Percentiles rank a stretch among this genome's conserved stretches.
These are phyloP conservation scores for Aspergillus sclerotialis DNA, from an alignment of 2,329 filamentous ascomycete species.

Conservation along the genomic window DNA sequence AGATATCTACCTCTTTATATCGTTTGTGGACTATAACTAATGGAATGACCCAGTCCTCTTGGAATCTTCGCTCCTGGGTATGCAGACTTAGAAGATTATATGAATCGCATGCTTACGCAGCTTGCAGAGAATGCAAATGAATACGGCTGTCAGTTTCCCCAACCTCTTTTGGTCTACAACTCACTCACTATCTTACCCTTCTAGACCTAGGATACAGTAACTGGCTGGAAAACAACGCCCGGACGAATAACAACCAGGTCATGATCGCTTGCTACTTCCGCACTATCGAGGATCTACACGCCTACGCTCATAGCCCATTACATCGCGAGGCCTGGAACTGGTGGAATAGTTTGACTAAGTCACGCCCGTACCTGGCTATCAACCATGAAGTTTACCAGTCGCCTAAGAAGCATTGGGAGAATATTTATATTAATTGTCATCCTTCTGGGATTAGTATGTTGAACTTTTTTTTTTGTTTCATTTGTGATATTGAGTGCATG, in stretches of 20 bases:
- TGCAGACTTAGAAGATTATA: not conserved
- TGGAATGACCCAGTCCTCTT: not conserved
- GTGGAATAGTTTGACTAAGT: not conserved
- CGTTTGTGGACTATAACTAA: too few relatives aligned
- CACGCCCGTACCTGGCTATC: not conserved
- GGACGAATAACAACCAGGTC: not conserved
- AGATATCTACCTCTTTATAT: too few relatives aligned
- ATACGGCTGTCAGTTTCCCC: not conserved
- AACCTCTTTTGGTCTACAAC: too few relatives aligned
- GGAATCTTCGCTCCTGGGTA: not conserved
- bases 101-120: not conserved
- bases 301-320: not conserved
- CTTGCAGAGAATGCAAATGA: not conserved
- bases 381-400: not conserved
- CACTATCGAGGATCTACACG: not conserved
- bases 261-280: not conserved
- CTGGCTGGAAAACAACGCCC: not conserved
- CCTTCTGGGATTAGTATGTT: not conserved
- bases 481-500: not conserved
- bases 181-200: too few relatives aligned
- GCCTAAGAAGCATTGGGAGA: not conserved
- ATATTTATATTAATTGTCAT: not conserved
- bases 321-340: not conserved
- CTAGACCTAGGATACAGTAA: not conserved
- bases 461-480: not conserved